phyloP scores from a whole-genome alignment of 768 basidiomycete genomes.

The Leccinum truebloodii region DNA sequence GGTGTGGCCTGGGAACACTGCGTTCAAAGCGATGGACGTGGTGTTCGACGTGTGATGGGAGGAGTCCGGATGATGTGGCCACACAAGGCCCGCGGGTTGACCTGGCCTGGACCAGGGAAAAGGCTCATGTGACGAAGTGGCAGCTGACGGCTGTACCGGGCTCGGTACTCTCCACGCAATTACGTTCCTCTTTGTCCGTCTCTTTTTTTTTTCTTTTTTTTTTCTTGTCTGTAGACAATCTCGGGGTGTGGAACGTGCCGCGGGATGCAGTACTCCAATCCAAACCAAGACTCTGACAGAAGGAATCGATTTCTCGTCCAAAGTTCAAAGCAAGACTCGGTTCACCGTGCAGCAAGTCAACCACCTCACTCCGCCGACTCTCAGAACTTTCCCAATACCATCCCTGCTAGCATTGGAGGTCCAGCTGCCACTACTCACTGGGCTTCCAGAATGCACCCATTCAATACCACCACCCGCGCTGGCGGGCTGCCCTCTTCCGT shows the following conservation, averaged over 20 bases:
- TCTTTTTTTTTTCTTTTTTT: not conserved
- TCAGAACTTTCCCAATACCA: constrained; percentile 45
- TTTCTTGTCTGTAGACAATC: not conserved
- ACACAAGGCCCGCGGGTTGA: constrained; percentile 14
- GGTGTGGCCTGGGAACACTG: constrained; percentile 89
- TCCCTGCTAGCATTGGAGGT: constrained; percentile 50
- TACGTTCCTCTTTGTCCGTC: not conserved
- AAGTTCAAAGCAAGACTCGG: constrained; percentile 36
- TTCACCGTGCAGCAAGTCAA: constrained; percentile 67
- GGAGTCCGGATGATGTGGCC: not conserved
- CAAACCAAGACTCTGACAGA: constrained; percentile 45
- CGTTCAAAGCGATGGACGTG: constrained; percentile 76
- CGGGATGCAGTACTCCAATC: constrained; percentile 33
- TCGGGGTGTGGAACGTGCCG: no score
- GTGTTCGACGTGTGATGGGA: constrained; percentile 65
- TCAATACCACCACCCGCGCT: constrained; percentile 41
- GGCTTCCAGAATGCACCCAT: constrained; percentile 44
- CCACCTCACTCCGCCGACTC: constrained; percentile 57
- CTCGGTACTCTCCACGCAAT: not conserved
- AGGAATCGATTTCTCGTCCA: constrained; percentile 57
- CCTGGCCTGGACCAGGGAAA: not conserved
- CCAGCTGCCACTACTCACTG: constrained; percentile 36
- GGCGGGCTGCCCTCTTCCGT: constrained; percentile 49
- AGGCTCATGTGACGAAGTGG: constrained; percentile 9
- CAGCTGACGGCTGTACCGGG: constrained; percentile 16